These are phyloP conservation scores for Solanum piurae DNA, from an alignment of 257 asterid species.

Conservation along the genomic window DNA sequence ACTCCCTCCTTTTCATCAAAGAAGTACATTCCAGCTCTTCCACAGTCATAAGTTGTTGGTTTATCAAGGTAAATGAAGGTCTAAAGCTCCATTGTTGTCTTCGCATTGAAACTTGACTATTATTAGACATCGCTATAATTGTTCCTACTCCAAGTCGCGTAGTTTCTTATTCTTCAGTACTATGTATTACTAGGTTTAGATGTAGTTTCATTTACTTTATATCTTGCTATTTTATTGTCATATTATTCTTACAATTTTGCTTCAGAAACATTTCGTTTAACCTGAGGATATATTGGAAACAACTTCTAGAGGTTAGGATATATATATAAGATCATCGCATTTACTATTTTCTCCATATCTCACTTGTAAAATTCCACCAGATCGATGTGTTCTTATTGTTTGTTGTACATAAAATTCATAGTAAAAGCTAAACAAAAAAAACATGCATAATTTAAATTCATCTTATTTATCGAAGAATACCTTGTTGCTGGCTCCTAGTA, in stretches of 20 bases:
- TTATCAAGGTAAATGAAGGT: too few relatives aligned
- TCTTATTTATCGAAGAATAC: not conserved
- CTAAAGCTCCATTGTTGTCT: too few relatives aligned
- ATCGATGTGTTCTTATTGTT: too few relatives aligned
- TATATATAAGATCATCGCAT: not conserved
- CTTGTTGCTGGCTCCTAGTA: not conserved
- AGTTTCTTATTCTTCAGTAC: not conserved
- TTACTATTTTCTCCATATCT: accelerated
- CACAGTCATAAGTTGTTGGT: too few relatives aligned
- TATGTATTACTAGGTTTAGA: not conserved
- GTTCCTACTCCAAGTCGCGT: too few relatives aligned
- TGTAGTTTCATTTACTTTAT: not conserved
- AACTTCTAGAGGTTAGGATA: not conserved
- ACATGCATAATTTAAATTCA: not conserved
- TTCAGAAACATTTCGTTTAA: not conserved
- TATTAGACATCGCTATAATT: too few relatives aligned
- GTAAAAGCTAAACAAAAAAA: not conserved
- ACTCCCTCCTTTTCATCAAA: too few relatives aligned
- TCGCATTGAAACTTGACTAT: too few relatives aligned
- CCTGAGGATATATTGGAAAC: not conserved
- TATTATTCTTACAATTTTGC: too few relatives aligned
- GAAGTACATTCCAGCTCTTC: too few relatives aligned
- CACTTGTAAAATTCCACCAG: not conserved
- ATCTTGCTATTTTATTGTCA: not conserved
- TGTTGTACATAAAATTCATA: not conserved